Conservation (phyloP, 1,139 yeast species). For the Yueomyces sp. region DNA sequence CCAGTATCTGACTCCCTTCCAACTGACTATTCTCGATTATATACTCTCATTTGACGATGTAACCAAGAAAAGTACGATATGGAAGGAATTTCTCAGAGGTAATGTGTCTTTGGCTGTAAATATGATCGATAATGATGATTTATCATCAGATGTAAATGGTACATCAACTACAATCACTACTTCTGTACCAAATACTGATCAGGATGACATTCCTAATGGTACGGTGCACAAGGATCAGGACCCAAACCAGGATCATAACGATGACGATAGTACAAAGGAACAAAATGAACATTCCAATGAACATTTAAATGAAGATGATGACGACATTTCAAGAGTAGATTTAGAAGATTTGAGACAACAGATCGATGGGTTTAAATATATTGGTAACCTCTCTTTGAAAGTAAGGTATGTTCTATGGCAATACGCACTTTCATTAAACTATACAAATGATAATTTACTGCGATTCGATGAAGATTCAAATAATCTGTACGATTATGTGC, state of each 20-base stretch:
- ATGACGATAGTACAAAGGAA: constrained; percentile 7
- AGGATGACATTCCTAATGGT: constrained; percentile 2
- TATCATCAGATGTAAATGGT: constrained; percentile 1
- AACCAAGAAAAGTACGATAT: constrained; percentile 27
- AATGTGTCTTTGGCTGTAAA: constrained; percentile 31
- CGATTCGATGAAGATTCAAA: constrained; percentile 7
- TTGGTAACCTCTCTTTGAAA: constrained; percentile 47
- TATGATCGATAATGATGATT: constrained; percentile 7
- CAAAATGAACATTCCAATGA: constrained; percentile 6
- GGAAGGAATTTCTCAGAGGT: constrained; percentile 46
- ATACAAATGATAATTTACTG: constrained; percentile 14
- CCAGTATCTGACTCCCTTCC: constrained; percentile 49
- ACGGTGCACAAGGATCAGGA: constrained; percentile 3
- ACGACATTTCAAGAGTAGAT: constrained; percentile 21
- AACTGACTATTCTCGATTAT: constrained; percentile 39
- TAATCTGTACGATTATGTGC: constrained; percentile 10
- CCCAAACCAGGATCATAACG: constrained; percentile 2
- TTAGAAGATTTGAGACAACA: constrained; percentile 26
- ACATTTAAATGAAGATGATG: constrained; percentile 6
- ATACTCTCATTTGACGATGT: constrained; percentile 25
- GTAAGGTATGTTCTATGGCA: constrained; percentile 63
- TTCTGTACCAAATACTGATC: constrained; percentile 4
- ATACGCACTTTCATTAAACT: constrained; percentile 50
- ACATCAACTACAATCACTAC: constrained; percentile 5
- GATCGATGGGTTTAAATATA: constrained; percentile 38